phyloP scores from a whole-genome alignment of 1,284 basidiomycete species.

The Cryptococcus sp. region DNA sequence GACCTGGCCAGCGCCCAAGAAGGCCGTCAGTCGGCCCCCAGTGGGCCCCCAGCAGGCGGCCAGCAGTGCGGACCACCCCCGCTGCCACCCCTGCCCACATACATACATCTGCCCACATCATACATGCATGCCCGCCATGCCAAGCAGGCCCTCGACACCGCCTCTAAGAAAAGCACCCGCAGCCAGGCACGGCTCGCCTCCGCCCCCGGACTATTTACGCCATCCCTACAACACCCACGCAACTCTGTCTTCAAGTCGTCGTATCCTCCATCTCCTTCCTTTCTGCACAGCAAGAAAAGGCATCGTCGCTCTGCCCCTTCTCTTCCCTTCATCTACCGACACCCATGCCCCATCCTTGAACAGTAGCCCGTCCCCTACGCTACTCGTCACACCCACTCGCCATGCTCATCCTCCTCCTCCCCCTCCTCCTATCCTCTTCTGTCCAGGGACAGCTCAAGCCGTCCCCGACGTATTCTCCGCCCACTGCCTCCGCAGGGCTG shows the following conservation, averaged over 20 bases:
- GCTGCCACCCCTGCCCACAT: no score
- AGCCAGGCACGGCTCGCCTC: no score
- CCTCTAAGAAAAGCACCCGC: no score
- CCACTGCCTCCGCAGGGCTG: conserved; percentile 58
- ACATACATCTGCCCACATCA: no score
- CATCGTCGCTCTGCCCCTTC: not conserved
- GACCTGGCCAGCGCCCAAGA: no score
- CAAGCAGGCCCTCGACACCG: no score
- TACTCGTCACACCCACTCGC: not conserved
- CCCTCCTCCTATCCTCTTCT: not conserved
- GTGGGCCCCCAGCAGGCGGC: no score
- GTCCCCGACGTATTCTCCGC: conserved; percentile 51
- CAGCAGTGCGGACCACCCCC: no score
- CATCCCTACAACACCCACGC: not conserved
- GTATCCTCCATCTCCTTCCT: not conserved
- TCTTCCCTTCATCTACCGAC: not conserved
- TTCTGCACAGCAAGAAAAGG: not conserved
- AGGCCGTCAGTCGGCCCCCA: no score
- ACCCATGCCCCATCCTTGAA: not conserved
- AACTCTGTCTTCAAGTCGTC: not conserved
- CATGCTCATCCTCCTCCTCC: not conserved
- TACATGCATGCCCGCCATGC: no score
- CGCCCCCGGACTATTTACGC: no score
- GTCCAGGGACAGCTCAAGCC: conserved; percentile 36
- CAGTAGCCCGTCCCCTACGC: no score